These are phyloP conservation scores for Diplodia sapinea DNA, from an alignment of 2,329 filamentous ascomycete species.

Conservation along the genomic window DNA sequence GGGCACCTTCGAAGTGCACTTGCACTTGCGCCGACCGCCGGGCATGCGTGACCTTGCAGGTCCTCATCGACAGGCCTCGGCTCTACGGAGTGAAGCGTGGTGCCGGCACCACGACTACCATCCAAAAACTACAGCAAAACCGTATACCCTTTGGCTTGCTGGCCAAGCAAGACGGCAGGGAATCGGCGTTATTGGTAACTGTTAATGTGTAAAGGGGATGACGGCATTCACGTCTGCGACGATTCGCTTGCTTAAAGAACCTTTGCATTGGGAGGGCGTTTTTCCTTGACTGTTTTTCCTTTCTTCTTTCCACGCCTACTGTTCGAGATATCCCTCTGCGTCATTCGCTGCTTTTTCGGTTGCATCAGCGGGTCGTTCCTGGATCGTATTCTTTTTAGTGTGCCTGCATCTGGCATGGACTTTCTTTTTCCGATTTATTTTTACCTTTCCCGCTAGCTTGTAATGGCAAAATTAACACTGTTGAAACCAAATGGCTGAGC, in stretches of 20 bases:
- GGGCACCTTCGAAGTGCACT: neutral
- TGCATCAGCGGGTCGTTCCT: constrained; percentile 28
- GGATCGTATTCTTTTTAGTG: constrained; percentile 27
- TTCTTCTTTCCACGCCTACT: neutral
- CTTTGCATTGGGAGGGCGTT: constrained; percentile 27
- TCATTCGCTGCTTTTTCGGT: constrained; percentile 26
- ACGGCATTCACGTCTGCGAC: constrained; percentile 28
- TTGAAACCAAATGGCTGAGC: neutral
- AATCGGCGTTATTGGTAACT: constrained; percentile 19
- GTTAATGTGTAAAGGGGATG: constrained; percentile 27
- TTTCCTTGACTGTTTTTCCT: neutral
- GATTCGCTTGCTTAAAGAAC: constrained; percentile 23
- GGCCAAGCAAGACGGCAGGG: constrained; percentile 3
- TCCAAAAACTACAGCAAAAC: neutral
- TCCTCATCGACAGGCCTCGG: neutral
- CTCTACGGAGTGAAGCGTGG: neutral
- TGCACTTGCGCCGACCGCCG: constrained; percentile 12
- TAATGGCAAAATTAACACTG: constrained; percentile 18
- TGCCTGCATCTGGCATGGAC: constrained; percentile 13
- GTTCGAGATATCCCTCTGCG: constrained; percentile 22
- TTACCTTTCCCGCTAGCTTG: constrained; percentile 16
- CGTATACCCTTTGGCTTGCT: constrained; percentile 20
- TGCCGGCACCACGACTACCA: constrained; percentile 2
- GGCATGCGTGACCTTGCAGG: constrained; percentile 4
- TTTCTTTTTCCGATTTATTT: neutral